phyloP scores from a whole-genome alignment of 768 basidiomycete genomes.

The Leccinum longicurvipes region DNA sequence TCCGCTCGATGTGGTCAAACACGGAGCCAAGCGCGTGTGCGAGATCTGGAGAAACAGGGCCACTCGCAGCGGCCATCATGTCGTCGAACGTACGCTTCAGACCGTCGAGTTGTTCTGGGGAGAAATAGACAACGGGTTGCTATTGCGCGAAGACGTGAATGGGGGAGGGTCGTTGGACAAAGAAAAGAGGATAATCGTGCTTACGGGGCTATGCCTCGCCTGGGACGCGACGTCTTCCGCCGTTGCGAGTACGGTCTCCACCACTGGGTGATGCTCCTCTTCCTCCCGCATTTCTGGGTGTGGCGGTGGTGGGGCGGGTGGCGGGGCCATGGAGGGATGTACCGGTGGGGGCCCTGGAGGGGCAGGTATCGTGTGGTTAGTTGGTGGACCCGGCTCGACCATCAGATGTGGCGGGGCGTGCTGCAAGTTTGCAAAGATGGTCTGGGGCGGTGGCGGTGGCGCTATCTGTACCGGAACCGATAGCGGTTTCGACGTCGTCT shows the following conservation, averaged over 20 bases:
- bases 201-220: slow-evolving; percentile 16
- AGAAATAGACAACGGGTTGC: slow-evolving; percentile 29
- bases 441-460: slow-evolving; percentile 10
- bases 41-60: slow-evolving; percentile 30
- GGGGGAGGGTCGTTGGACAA: background rate
- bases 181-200: background rate
- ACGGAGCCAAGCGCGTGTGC: slow-evolving; percentile 32
- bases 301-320: background rate
- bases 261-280: slow-evolving; percentile 9
- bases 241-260: slow-evolving; percentile 13
- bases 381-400: slow-evolving; percentile 18
- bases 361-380: slow-evolving; percentile 7
- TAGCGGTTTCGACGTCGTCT: slow-evolving; percentile 26
- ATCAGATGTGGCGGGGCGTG: slow-evolving; percentile 18
- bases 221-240: slow-evolving; percentile 19
- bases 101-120: slow-evolving; percentile 30
- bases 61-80: slow-evolving; percentile 30
- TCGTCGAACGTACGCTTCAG: slow-evolving; percentile 31
- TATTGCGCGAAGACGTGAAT: background rate
- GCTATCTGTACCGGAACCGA: slow-evolving; percentile 10
- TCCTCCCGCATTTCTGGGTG: slow-evolving; percentile 14
- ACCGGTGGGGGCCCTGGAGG: slow-evolving; percentile 7
- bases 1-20: slow-evolving; percentile 34
- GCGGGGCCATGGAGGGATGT: slow-evolving; percentile 7
- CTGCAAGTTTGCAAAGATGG: slow-evolving; percentile 24